Evolutionary conservation across 495 filamentous ascomycete species (phyloP), one percentile per base, ranked within the genome.

Genomic region (Achaetomiella virescens): DNA sequence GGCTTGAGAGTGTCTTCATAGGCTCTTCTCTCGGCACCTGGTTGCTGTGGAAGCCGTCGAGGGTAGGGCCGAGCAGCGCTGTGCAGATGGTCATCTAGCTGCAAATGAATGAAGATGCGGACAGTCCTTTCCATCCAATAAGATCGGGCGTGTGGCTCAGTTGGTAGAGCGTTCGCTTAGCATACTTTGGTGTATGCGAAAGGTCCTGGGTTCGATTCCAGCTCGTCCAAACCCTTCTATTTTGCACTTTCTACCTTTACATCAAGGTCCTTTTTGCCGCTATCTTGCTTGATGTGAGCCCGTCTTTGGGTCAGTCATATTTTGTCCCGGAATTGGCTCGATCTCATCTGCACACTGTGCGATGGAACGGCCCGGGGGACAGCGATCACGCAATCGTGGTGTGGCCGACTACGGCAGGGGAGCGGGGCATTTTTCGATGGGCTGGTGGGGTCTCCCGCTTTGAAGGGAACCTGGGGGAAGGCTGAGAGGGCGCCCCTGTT

Each of bases 81-180:
- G n/a, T n/a, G n/a, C n/a, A n/a, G n/a, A n/a, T n/a, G n/a, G n/a
- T n/a, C n/a, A n/a, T n/a, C n/a, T n/a, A n/a, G n/a, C n/a, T n/a
- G n/a, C n/a, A n/a, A n/a, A 31, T 31, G 5, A 31, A 9, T 9
- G 5, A 31, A 4, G 9, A 4, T 31, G 27, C 27, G 27, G 27
- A 4, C 17, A 3, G 3, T 14, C 3, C 22, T 22, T 18, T n/a
- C 17, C n/a, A 49, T 11, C 27, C 18, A 38, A 37, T 46, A 29
- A 49, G 29, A 22, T 17, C n/a, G 58, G 58, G 58, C 58, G 58
- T 61, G 58, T 61, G 54, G 58, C 58, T 61, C 58, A 61, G 53
- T 61, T 61, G 58, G 58, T 61, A 61, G 58, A 61, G 58, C 58
- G 58, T 52, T 55, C 58, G 58, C 58, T 61, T 61, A 61, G 58